Evolutionary conservation across 192 early-diverging fungal genomes (phyloP).

Genomic region (Coemansia sp.): DNA sequence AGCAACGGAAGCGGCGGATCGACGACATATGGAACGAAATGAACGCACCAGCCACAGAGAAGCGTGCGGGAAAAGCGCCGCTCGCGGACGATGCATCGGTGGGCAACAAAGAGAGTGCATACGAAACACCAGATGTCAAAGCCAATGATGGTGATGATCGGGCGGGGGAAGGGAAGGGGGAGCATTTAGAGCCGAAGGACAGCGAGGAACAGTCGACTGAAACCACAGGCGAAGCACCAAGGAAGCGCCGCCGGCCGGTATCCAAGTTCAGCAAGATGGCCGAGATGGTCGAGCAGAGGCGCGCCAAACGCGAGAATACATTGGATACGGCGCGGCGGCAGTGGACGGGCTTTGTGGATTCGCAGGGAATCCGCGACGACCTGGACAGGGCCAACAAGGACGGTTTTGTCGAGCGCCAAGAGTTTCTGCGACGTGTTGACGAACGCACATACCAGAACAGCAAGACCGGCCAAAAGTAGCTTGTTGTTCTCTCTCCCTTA

Average conservation of each 20-base stretch:
- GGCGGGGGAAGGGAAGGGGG: not conserved
- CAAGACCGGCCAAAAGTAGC: not conserved
- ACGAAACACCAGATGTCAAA: not conserved
- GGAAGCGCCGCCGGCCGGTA: constrained; percentile 12
- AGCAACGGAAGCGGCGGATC: constrained; percentile 42
- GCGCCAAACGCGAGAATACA: constrained; percentile 44
- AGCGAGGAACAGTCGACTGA: not conserved
- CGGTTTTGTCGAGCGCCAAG: constrained; percentile 54
- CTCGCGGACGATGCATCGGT: constrained; percentile 5
- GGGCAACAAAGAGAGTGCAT: not conserved
- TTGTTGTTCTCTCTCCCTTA: not conserved
- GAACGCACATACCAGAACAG: constrained; percentile 40
- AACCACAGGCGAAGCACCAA: not conserved
- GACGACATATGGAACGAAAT: constrained; percentile 48
- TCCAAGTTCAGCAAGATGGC: constrained; percentile 55
- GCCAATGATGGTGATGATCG: constrained; percentile 3
- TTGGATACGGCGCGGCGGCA: constrained; percentile 45
- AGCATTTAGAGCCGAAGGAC: not conserved
- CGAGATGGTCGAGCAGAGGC: constrained; percentile 42
- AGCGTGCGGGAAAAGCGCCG: constrained; percentile 10
- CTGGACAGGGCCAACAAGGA: constrained; percentile 56
- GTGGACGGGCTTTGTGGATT: constrained; percentile 49
- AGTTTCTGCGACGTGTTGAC: constrained; percentile 48
- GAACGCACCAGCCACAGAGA: constrained; percentile 19
- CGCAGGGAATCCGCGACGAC: constrained; percentile 50